Evolutionary conservation across 805 yeast genomes (phyloP).

Genomic region (Sporopachydermia lactativora): DNA sequence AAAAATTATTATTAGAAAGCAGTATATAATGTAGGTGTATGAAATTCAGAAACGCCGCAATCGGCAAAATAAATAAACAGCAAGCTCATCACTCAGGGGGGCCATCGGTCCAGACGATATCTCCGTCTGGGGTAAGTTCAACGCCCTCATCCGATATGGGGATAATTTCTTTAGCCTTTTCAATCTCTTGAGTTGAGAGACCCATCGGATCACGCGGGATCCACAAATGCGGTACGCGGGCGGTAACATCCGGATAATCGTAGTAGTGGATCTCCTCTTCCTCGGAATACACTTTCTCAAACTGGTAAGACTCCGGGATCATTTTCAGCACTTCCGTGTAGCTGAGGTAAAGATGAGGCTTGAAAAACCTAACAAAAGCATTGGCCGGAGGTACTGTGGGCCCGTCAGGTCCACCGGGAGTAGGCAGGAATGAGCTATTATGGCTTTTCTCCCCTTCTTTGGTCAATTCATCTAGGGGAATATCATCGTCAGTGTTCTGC

Average conservation of each 20-base stretch:
- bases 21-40: no score
- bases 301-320: slow-evolving; percentile 46
- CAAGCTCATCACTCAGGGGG: slow-evolving; percentile 28
- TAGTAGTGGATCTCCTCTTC: slow-evolving; percentile 50
- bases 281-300: slow-evolving; percentile 22
- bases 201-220: slow-evolving; percentile 86
- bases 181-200: slow-evolving; percentile 46
- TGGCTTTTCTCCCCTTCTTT: background rate
- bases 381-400: slow-evolving; percentile 22
- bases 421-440: slow-evolving; percentile 4
- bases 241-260: slow-evolving; percentile 59
- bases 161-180: slow-evolving; percentile 33
- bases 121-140: slow-evolving; percentile 35
- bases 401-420: slow-evolving; percentile 14
- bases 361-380: slow-evolving; percentile 33
- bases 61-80: slow-evolving; percentile 4
- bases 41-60: no score
- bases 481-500: slow-evolving; percentile 3
- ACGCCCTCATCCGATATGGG: slow-evolving; percentile 59
- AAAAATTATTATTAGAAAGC: no score
- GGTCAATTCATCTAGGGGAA: background rate
- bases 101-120: slow-evolving; percentile 31
- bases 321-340: slow-evolving; percentile 32
- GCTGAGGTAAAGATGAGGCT: slow-evolving; percentile 40
- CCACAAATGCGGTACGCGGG: slow-evolving; percentile 72